Percentiles rank a stretch among this genome's conserved stretches.
Evolutionary conservation across 371 early-diverging fungal genomes (phyloP).

Genomic region (Synchytrium microbalum): DNA sequence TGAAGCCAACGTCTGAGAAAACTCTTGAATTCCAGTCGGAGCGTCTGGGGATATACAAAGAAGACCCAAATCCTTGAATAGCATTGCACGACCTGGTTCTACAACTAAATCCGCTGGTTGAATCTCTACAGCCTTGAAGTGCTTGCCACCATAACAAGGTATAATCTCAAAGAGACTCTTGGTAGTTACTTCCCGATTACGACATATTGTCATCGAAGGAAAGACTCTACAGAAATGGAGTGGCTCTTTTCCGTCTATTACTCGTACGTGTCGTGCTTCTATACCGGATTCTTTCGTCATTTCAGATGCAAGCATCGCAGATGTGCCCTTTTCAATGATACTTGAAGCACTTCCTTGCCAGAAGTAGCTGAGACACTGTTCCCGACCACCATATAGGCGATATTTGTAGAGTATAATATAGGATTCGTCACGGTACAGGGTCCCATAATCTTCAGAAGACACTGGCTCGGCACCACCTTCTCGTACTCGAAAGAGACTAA

Average conservation of each 20-base stretch:
- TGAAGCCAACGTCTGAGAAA: too few species aligned
- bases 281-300: slow-evolving; percentile 16
- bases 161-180: too few species aligned
- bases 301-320: slow-evolving; percentile 27
- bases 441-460: slow-evolving; percentile 4
- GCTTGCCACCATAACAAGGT: too few species aligned
- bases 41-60: too few species aligned
- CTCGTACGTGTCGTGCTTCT: slow-evolving; percentile 22
- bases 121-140: too few species aligned
- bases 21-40: too few species aligned
- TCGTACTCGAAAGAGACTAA: slow-evolving; percentile 12
- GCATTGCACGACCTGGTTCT: too few species aligned
- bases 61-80: too few species aligned
- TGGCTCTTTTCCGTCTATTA: slow-evolving; percentile 27
- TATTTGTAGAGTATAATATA: slow-evolving; percentile 25
- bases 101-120: too few species aligned
- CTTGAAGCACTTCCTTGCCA: slow-evolving; percentile 27
- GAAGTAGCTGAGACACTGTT: slow-evolving; percentile 24
- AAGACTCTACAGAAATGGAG: neutral
- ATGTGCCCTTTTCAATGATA: slow-evolving; percentile 29
- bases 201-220: too few species aligned
- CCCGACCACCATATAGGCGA: slow-evolving; percentile 10
- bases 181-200: too few species aligned
- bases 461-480: slow-evolving; percentile 13
- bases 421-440: slow-evolving; percentile 19